phyloP scores from a whole-genome alignment of 148 eudicot genomes.

The Fagopyrum esculentum region DNA sequence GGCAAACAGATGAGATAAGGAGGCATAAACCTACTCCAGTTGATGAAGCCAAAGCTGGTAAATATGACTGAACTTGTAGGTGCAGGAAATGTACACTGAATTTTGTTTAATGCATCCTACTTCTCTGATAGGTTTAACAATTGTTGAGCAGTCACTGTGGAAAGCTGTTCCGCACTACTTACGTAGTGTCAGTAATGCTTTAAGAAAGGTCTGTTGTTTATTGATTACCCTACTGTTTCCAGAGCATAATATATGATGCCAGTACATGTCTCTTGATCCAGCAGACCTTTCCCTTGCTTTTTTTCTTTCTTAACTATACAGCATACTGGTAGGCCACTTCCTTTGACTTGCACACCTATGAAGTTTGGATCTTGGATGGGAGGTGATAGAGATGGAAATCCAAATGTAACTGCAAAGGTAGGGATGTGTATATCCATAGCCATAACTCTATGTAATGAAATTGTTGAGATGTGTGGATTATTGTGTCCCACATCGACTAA shows the following conservation, averaged over 20 bases:
- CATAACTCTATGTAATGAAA: not conserved
- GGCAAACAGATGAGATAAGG: constrained; percentile 96
- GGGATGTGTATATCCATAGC: constrained; percentile 7
- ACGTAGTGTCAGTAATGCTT: constrained; percentile 86
- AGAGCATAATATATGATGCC: not conserved
- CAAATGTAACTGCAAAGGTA: constrained; percentile 92
- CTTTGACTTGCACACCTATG: constrained; percentile 86
- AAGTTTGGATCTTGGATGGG: constrained; percentile 99
- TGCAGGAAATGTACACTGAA: not conserved
- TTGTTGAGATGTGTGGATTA: no score
- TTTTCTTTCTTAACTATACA: constrained; percentile 17
- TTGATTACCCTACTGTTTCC: not conserved
- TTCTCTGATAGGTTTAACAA: constrained; percentile 49
- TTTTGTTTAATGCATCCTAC: not conserved
- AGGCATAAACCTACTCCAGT: constrained; percentile 93
- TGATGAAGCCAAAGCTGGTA: constrained; percentile 96
- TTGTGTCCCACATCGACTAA: no score
- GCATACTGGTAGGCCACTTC: constrained; percentile 91
- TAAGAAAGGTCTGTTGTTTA: constrained; percentile 54
- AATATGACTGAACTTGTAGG: constrained; percentile 16
- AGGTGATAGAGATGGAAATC: constrained; percentile 98
- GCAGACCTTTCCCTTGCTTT: not conserved
- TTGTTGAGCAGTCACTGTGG: constrained; percentile 97
- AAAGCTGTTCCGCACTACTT: constrained; percentile 83
- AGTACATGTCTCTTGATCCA: not conserved